Base-by-base conservation (phyloP, 768 basidiomycete genomes). In the Paxillus ammoniavirescens region DNA sequence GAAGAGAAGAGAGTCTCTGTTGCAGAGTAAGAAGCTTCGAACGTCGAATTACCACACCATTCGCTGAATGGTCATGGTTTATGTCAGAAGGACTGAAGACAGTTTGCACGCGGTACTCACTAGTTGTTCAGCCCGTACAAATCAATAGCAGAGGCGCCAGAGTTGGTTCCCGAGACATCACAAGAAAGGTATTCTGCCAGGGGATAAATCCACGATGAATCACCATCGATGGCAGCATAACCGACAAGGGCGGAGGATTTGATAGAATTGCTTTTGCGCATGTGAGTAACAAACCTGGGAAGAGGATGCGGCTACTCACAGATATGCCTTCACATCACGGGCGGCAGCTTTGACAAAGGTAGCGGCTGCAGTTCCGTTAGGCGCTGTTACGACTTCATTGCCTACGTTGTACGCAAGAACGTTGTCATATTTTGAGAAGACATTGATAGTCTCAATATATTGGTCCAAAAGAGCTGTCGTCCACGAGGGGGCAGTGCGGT, bases 331-430 rank as follows among this genome's bases (percentile, higher is more conserved):
- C 59, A 83, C 74, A 66, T 97, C 94, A 37, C 94, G 84, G 26
- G 92, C 91, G 21, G 94, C 94, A 37, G 93, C 93, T 69, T 94
- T 95, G 65, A 97, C 81, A 68, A 82, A 97, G 5, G 92, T 80
- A 14, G 86, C 83, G 9, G 86, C 82, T 30, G 73, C 74, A 14
- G 90, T 90, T 49, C 73, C 71, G 40, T 79, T 77, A 17, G 73
- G 43, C 9, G 76, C 65, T 23, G 79, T 78, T 31, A 85, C 88
- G 26, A 82, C 78, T 60, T 96, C 94, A 63, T 97, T 97, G 18
- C 93, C 94, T 54, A 97, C 79, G 64, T 95, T 96, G 73, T 79
- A 95, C 10, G 86, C 93, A 52, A 96, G 74, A 14, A 97, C 82
- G 60, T 97, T 97, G 76, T 91, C 83, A 62, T 96, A 97, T 67